phyloP scores from a whole-genome alignment of 1,284 basidiomycete species.

The Ganoderma lingzhi region DNA sequence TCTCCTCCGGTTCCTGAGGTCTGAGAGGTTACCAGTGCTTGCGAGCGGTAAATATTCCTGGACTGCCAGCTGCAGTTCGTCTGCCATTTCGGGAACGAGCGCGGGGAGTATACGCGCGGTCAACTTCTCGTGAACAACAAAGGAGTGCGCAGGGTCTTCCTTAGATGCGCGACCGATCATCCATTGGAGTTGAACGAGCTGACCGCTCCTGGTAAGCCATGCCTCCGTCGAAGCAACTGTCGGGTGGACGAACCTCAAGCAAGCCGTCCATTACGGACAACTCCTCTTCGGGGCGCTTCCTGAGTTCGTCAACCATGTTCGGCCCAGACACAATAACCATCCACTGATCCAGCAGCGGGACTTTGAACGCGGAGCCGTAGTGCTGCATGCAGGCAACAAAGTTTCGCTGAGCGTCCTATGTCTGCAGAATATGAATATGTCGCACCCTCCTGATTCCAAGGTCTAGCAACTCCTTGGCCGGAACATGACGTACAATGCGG shows the following conservation, averaged over 20 bases:
- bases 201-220: conserved; percentile 24
- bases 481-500: neutral
- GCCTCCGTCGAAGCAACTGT: conserved; percentile 13
- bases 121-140: neutral
- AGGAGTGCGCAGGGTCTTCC: neutral
- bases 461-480: neutral
- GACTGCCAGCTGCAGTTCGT: neutral
- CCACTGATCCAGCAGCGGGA: conserved; percentile 42
- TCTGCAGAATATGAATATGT: no score
- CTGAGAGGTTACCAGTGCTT: neutral
- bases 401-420: no score
- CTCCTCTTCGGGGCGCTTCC: conserved; percentile 42
- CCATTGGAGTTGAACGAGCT: neutral
- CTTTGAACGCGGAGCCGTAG: conserved; percentile 42
- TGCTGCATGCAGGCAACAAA: conserved; percentile 21
- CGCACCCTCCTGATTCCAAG: neutral
- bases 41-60: neutral
- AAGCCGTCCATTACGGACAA: conserved; percentile 41
- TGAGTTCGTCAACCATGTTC: conserved; percentile 45
- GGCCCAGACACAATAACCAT: conserved; percentile 42
- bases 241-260: neutral
- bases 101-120: neutral
- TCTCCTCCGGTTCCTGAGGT: no score
- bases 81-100: neutral
- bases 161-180: conserved; percentile 24